phyloP scores from a whole-genome alignment of 2,329 filamentous ascomycete genomes.

The Fusarium pseudocircinatum region DNA sequence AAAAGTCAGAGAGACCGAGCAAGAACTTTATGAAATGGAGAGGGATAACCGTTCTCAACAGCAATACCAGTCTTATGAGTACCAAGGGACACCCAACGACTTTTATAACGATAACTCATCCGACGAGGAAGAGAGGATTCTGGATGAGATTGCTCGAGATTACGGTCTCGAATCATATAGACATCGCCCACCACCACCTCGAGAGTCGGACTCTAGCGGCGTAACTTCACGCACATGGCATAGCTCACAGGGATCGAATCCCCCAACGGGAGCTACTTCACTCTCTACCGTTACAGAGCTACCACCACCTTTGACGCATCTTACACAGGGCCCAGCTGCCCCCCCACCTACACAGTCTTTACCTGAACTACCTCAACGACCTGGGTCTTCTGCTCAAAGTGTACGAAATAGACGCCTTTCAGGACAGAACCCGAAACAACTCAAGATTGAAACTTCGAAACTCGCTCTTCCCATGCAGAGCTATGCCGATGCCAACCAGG shows the following conservation, averaged over 20 bases:
- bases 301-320: slow-evolving; percentile 34
- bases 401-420: slow-evolving; percentile 83
- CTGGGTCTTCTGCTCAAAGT: slow-evolving; percentile 53
- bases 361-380: slow-evolving; percentile 54
- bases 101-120: slow-evolving; percentile 72
- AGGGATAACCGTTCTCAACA: slow-evolving; percentile 58
- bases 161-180: slow-evolving; percentile 83
- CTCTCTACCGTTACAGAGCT: slow-evolving; percentile 76
- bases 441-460: slow-evolving; percentile 84
- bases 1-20: slow-evolving; percentile 76
- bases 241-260: slow-evolving; percentile 79
- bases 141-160: slow-evolving; percentile 89
- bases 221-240: slow-evolving; percentile 83
- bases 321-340: slow-evolving; percentile 44
- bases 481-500: slow-evolving; percentile 16
- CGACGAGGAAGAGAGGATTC: slow-evolving; percentile 77
- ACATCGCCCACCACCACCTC: slow-evolving; percentile 70
- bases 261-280: slow-evolving; percentile 54
- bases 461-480: slow-evolving; percentile 38
- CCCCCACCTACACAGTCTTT: slow-evolving; percentile 62
- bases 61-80: slow-evolving; percentile 41
- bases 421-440: slow-evolving; percentile 79
- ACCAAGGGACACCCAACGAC: slow-evolving; percentile 55
- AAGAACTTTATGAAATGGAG: slow-evolving; percentile 62
- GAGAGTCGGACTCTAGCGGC: slow-evolving; percentile 84